A percentile compares a stretch with the other conserved stretches of the same genome.
Conservation (phyloP, 2,329 filamentous ascomycete genomes). For the Colletotrichum tanaceti region DNA sequence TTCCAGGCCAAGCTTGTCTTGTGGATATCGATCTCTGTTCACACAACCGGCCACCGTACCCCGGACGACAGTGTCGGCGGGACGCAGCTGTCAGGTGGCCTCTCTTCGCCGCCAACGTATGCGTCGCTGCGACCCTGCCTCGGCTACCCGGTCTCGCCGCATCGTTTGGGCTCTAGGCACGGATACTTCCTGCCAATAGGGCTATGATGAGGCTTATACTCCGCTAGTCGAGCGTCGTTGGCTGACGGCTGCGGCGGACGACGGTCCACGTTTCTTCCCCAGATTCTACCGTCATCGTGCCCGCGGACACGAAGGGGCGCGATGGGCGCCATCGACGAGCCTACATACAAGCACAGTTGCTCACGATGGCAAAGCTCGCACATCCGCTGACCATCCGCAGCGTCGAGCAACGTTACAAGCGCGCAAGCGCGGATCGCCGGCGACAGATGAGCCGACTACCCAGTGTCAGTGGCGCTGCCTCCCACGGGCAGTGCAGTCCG, state of each 20-base stretch:
- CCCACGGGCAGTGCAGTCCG: slow-evolving; percentile 8
- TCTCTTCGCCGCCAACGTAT: slow-evolving; percentile 31
- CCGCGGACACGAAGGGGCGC: slow-evolving; percentile 16
- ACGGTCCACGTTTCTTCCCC: slow-evolving; percentile 1
- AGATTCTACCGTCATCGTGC: not conserved
- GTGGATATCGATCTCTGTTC: slow-evolving; percentile 8
- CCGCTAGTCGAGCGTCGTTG: slow-evolving; percentile 2
- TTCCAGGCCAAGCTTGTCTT: not conserved
- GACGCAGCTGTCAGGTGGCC: slow-evolving; percentile 32
- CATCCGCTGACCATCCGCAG: slow-evolving; percentile 11
- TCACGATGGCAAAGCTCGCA: slow-evolving; percentile 14
- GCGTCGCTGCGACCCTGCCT: slow-evolving; percentile 10
- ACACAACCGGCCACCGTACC: not conserved
- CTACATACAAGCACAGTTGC: not conserved
- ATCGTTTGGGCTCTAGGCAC: not conserved
- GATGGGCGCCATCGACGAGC: slow-evolving; percentile 1
- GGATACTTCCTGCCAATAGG: not conserved
- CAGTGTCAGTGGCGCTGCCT: not conserved
- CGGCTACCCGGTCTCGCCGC: not conserved
- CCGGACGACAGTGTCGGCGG: not conserved
- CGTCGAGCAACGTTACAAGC: slow-evolving; percentile 39
- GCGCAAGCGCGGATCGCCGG: slow-evolving; percentile 32
- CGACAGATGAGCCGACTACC: not conserved
- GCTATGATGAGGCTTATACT: slow-evolving; percentile 21
- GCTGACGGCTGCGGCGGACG: slow-evolving; percentile 31